These are phyloP conservation scores for Aspergillus proliferans DNA, from an alignment of 2,329 filamentous ascomycete species.

Conservation along the genomic window DNA sequence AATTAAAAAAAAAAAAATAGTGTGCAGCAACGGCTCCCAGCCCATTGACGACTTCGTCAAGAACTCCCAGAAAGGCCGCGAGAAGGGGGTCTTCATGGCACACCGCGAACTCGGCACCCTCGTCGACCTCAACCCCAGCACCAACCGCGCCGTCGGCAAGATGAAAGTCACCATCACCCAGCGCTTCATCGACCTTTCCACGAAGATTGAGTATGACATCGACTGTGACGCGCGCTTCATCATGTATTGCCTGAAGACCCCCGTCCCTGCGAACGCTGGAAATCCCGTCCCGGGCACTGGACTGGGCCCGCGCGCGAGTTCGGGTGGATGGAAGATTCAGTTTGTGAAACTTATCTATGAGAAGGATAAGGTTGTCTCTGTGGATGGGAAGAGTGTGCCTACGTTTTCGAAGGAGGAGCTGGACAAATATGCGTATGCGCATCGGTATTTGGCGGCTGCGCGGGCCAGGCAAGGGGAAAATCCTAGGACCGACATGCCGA, in stretches of 20 bases:
- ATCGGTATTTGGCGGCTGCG: neutral
- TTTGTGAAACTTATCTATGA: neutral
- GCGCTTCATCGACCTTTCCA: neutral
- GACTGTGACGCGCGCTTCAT: neutral
- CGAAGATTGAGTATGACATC: neutral
- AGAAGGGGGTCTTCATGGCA: neutral
- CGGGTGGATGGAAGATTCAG: neutral
- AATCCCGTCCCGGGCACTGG: neutral
- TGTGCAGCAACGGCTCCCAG: neutral
- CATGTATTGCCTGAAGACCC: neutral
- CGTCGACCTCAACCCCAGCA: neutral
- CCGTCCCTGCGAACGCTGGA: neutral
- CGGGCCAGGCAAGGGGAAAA: neutral
- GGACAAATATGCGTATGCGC: neutral
- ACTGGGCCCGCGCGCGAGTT: neutral
- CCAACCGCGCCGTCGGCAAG: neutral
- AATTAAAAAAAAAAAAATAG: neutral
- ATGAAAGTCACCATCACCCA: constrained; percentile 1
- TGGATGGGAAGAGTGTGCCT: neutral
- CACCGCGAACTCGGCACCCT: neutral
- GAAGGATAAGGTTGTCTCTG: neutral
- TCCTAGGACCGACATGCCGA: neutral
- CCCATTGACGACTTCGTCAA: neutral
- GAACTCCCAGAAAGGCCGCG: neutral
- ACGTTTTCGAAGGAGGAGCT: neutral